Evolutionary conservation across 2,329 filamentous ascomycete genomes (phyloP).

Genomic region (Curvularia hawaiiensis): DNA sequence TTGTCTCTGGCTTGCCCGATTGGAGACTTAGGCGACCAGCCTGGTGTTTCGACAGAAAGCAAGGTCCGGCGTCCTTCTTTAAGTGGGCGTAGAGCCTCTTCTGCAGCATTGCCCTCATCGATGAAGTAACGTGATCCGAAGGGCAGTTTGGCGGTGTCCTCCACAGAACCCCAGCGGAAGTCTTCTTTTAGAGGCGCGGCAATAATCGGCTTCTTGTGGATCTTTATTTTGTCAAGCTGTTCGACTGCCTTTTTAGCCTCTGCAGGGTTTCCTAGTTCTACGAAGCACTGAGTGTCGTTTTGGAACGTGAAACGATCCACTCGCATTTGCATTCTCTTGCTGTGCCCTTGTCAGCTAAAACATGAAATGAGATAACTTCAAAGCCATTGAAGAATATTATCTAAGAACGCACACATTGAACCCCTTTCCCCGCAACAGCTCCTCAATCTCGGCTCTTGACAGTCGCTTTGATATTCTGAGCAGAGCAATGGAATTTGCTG

Average conservation of each 20-base stretch:
- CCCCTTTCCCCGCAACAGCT: constrained; percentile 21
- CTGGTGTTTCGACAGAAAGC: constrained; percentile 24
- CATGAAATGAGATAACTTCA: not conserved
- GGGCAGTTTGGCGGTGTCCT: not conserved
- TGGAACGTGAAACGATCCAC: constrained; percentile 30
- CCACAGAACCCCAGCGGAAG: constrained; percentile 15
- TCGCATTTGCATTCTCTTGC: constrained; percentile 23
- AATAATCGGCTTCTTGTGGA: not conserved
- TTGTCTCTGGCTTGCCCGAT: constrained; percentile 1
- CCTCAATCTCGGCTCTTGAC: constrained; percentile 18
- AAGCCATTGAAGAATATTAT: not conserved
- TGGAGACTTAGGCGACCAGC: constrained; percentile 17
- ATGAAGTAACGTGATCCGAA: constrained; percentile 9
- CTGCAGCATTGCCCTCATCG: constrained; percentile 13
- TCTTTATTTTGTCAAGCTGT: constrained; percentile 8
- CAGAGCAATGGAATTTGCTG: constrained; percentile 18
- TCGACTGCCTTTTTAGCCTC: constrained; percentile 23
- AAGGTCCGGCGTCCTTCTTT: constrained; percentile 29
- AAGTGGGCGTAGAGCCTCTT: constrained; percentile 19
- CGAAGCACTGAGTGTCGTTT: constrained; percentile 16
- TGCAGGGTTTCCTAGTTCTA: constrained; percentile 24
- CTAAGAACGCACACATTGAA: constrained; percentile 25
- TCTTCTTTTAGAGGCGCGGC: constrained; percentile 11
- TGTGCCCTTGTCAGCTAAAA: constrained; percentile 9
- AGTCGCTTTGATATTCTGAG: constrained; percentile 16